phyloP scores from a whole-genome alignment of 2,329 filamentous ascomycete genomes.

The Fusarium algeriense region DNA sequence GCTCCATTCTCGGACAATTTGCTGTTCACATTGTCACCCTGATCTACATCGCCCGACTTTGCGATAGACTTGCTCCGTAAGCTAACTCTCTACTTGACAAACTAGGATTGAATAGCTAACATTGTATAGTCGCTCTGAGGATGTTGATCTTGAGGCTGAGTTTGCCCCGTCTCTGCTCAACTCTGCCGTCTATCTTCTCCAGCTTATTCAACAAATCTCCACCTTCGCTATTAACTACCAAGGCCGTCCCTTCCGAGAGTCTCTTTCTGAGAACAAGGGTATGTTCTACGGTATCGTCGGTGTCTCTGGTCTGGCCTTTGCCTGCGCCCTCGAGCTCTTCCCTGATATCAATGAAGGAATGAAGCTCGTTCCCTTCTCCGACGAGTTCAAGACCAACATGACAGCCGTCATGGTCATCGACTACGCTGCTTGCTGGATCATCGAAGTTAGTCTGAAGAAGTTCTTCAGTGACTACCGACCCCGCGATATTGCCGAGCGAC shows the following conservation, averaged over 20 bases:
- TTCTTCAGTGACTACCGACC: constrained; percentile 92
- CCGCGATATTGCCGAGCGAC: constrained; percentile 89
- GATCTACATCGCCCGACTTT: constrained; percentile 92
- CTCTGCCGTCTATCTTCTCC: constrained; percentile 94
- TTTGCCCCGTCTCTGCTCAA: constrained; percentile 95
- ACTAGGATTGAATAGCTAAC: constrained; percentile 42
- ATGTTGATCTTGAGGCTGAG: constrained; percentile 93
- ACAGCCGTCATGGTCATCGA: constrained; percentile 88
- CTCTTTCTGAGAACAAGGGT: constrained; percentile 92
- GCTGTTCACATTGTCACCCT: constrained; percentile 94
- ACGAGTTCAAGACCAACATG: constrained; percentile 90
- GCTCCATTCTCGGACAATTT: constrained; percentile 96
- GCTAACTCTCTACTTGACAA: constrained; percentile 51
- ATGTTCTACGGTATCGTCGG: constrained; percentile 98
- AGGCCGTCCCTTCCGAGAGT: constrained; percentile 96
- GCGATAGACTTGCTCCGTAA: constrained; percentile 87
- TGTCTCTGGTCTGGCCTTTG: constrained; percentile 90
- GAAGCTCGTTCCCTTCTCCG: constrained; percentile 88
- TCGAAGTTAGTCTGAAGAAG: constrained; percentile 87
- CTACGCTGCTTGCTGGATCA: constrained; percentile 85
- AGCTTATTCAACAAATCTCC: constrained; percentile 98
- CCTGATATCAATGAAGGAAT: constrained; percentile 95
- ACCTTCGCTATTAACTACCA: constrained; percentile 99
- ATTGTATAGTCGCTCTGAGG: constrained; percentile 59
- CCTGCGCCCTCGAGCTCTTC: constrained; percentile 93